Conservation (phyloP, 208 protist species). For the Crithidia bombi region DNA sequence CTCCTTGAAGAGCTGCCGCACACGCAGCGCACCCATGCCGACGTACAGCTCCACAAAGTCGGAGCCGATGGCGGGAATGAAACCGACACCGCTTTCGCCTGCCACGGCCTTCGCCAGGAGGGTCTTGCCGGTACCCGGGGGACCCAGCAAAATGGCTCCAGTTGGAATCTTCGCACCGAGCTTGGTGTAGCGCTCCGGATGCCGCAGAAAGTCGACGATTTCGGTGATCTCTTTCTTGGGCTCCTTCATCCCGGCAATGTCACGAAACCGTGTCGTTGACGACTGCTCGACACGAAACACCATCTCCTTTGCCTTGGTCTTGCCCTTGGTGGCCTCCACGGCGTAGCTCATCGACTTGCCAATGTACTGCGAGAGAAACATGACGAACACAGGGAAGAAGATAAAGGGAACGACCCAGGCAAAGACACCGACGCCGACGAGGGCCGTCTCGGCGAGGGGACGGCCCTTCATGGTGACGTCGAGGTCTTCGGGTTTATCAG, state of each 20-base stretch:
- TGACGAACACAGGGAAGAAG: constrained; percentile 84
- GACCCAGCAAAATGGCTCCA: constrained; percentile 89
- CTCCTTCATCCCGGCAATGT: constrained; percentile 94
- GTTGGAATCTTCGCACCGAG: constrained; percentile 87
- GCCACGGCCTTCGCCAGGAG: constrained; percentile 94
- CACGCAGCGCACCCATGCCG: constrained; percentile 92
- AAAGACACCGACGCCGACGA: constrained; percentile 67
- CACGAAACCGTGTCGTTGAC: constrained; percentile 66
- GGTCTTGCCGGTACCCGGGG: constrained; percentile 95
- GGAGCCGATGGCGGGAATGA: constrained; percentile 93
- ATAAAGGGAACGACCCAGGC: constrained; percentile 84
- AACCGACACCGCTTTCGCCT: constrained; percentile 90
- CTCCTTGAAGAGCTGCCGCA: constrained; percentile 95
- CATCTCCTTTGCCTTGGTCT: constrained; percentile 67
- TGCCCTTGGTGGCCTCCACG: constrained; percentile 53
- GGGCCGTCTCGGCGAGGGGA: constrained; percentile 62
- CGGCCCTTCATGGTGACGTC: constrained; percentile 50
- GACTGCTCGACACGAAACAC: constrained; percentile 60
- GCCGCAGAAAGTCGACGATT: constrained; percentile 96
- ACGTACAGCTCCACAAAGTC: constrained; percentile 98
- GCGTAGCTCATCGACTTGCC: constrained; percentile 57
- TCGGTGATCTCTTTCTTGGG: constrained; percentile 97
- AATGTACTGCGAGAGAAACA: constrained; percentile 74
- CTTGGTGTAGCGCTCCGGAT: constrained; percentile 72
- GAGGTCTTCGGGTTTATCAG: constrained; percentile 40